These are phyloP conservation scores for Ustilago xerochloae DNA, from an alignment of 1,284 basidiomycete genomes.

Conservation along the genomic window DNA sequence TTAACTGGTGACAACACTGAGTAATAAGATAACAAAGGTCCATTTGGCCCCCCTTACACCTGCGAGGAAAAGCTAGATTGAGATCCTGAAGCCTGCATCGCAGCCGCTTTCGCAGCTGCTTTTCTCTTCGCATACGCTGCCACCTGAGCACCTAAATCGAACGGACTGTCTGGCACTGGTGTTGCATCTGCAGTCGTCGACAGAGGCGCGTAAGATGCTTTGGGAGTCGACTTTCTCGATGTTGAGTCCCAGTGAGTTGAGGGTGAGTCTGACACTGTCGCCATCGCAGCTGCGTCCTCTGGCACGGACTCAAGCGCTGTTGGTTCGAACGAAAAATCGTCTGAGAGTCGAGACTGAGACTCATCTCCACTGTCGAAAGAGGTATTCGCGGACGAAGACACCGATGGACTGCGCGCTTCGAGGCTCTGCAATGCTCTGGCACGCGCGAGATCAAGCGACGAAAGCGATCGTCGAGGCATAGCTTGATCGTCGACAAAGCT, in stretches of 20 bases:
- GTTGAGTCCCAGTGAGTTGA: conserved; percentile 16
- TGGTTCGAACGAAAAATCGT: conserved; percentile 44
- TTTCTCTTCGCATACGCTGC: conserved; percentile 41
- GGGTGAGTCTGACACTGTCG: conserved; percentile 7
- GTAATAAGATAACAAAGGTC: too few species aligned
- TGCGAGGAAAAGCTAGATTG: conserved; percentile 9
- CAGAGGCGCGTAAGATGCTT: conserved; percentile 18
- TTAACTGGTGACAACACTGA: conserved; percentile 12
- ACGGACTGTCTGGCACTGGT: conserved; percentile 29
- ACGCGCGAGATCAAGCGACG: conserved; percentile 38
- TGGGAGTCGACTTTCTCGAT: conserved; percentile 30
- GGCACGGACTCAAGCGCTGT: conserved; percentile 42
- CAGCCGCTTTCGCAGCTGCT: conserved; percentile 22
- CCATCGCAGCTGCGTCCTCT: conserved; percentile 11
- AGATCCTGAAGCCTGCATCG: conserved; percentile 21
- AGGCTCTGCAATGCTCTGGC: conserved; percentile 32
- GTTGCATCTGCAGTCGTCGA: conserved; percentile 2
- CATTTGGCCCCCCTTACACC: too few species aligned
- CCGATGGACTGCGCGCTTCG: conserved; percentile 20
- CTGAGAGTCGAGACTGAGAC: conserved; percentile 13
- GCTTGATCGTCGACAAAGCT: conserved; percentile 11
- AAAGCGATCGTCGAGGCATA: conserved; percentile 23
- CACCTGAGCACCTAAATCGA: conserved; percentile 43
- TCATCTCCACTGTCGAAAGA: conserved; percentile 31
- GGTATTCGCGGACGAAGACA: conserved; percentile 2